Conservation (phyloP, 1,284 basidiomycete genomes). For the Boletellus deceptivus region DNA sequence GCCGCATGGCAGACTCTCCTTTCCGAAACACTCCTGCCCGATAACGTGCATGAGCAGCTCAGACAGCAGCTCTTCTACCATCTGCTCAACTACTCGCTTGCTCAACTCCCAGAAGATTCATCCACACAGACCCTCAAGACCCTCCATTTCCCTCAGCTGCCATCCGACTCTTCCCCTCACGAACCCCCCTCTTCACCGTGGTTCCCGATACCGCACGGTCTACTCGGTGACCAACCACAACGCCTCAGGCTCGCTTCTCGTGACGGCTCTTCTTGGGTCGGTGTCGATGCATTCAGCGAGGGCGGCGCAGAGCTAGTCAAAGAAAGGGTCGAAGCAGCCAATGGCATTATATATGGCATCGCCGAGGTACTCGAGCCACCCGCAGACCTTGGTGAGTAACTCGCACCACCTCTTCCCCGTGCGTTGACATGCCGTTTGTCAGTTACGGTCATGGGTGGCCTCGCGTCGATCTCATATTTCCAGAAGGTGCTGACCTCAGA, state of each 20-base stretch:
- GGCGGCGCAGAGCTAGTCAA: slow-evolving; percentile 66
- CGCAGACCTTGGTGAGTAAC: slow-evolving; percentile 62
- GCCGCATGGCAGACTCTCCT: slow-evolving; percentile 50
- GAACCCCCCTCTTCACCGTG: slow-evolving; percentile 80
- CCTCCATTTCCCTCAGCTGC: slow-evolving; percentile 66
- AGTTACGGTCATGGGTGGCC: slow-evolving; percentile 47
- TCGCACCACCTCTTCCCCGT: slow-evolving; percentile 1
- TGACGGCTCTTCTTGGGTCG: slow-evolving; percentile 56
- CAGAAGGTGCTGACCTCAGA: slow-evolving; percentile 60
- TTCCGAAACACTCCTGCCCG: slow-evolving; percentile 45
- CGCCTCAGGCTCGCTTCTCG: slow-evolving; percentile 63
- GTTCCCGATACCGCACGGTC: slow-evolving; percentile 79
- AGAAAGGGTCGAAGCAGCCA: slow-evolving; percentile 54
- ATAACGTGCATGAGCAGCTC: slow-evolving; percentile 84
- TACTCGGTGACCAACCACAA: slow-evolving; percentile 83
- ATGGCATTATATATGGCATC: slow-evolving; percentile 80
- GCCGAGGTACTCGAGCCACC: slow-evolving; percentile 78
- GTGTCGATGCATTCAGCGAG: slow-evolving; percentile 70
- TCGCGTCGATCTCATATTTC: slow-evolving; percentile 69
- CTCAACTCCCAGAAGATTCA: slow-evolving; percentile 43
- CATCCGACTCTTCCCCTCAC: slow-evolving; percentile 52
- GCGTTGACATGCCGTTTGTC: slow-evolving; percentile 4
- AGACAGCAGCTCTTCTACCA: slow-evolving; percentile 95
- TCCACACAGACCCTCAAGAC: slow-evolving; percentile 53
- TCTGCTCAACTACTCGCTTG: slow-evolving; percentile 82